These are phyloP conservation scores for Uromyces viciae-fabae DNA, from an alignment of 1,284 basidiomycete genomes.

Conservation along the genomic window DNA sequence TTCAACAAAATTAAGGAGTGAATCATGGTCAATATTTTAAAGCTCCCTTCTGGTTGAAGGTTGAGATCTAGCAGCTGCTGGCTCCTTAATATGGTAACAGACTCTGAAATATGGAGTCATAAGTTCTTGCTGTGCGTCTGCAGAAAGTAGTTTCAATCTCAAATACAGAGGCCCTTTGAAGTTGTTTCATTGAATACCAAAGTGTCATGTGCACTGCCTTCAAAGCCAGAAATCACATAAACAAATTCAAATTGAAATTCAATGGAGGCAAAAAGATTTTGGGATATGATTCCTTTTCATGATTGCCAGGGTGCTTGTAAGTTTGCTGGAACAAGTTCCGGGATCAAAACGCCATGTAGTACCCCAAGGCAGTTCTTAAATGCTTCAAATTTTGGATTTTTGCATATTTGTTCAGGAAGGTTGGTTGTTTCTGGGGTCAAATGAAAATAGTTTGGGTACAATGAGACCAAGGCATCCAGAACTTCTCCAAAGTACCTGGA, in stretches of 20 bases:
- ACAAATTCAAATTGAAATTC: neutral
- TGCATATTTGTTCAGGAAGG: neutral
- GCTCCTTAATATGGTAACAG: conserved; percentile 56
- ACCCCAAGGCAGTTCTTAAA: neutral
- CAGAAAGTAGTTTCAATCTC: neutral
- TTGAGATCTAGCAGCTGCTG: conserved; percentile 47
- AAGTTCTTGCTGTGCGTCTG: neutral
- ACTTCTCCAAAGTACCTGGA: neutral
- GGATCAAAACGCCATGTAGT: neutral
- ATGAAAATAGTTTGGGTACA: neutral
- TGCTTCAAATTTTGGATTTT: neutral
- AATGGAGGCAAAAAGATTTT: neutral
- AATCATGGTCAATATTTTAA: neutral
- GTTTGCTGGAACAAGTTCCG: neutral
- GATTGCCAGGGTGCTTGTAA: neutral
- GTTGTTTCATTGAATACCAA: neutral
- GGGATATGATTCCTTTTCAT: neutral
- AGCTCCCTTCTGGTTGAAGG: neutral
- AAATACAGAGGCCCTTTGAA: neutral
- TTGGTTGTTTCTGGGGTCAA: neutral
- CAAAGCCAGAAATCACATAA: neutral
- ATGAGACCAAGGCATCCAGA: neutral
- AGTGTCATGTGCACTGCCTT: neutral
- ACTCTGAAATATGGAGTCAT: conserved; percentile 54
- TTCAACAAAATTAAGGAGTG: neutral